These are phyloP conservation scores for Ceratobasidium sp. DNA, from an alignment of 1,284 basidiomycete genomes.

Conservation along the genomic window DNA sequence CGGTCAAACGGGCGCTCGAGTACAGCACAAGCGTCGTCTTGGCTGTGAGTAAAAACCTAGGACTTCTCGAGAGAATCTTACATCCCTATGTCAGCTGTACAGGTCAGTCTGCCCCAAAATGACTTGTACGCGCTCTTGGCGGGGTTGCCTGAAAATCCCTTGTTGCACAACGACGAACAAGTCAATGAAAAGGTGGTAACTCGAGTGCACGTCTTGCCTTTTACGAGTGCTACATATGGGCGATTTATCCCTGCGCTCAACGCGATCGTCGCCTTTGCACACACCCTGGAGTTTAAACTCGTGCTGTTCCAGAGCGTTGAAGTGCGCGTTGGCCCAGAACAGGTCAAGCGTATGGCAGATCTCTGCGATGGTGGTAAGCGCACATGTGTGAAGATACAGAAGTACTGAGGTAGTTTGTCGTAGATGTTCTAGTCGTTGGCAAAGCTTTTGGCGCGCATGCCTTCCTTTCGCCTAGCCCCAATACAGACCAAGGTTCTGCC, in stretches of 20 bases:
- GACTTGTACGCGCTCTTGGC: constrained; percentile 18
- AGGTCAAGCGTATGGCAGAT: constrained; percentile 25
- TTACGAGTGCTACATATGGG: constrained; percentile 29
- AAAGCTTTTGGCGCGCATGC: constrained; percentile 37
- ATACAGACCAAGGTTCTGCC: no score
- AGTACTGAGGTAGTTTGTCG: neutral
- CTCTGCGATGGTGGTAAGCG: constrained; percentile 7
- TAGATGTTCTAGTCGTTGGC: constrained; percentile 35
- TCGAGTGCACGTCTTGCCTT: constrained; percentile 25
- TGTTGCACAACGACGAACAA: neutral
- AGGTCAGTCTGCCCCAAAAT: constrained; percentile 26
- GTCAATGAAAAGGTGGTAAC: neutral
- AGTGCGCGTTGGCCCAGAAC: constrained; percentile 6
- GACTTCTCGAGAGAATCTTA: neutral
- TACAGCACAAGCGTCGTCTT: constrained; percentile 35
- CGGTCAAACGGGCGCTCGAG: constrained; percentile 27
- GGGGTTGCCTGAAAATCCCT: neutral
- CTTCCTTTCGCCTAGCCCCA: neutral
- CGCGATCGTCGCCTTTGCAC: constrained; percentile 39
- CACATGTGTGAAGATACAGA: neutral
- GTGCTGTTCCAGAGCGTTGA: constrained; percentile 43
- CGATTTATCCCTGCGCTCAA: constrained; percentile 40
- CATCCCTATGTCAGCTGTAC: neutral
- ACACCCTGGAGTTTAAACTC: constrained; percentile 7
- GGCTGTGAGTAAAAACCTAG: constrained; percentile 6